Percentiles rank a stretch among this genome's conserved stretches.
Evolutionary conservation across 371 early-diverging fungal species (phyloP).

Genomic region (Mucor circinelloides): DNA sequence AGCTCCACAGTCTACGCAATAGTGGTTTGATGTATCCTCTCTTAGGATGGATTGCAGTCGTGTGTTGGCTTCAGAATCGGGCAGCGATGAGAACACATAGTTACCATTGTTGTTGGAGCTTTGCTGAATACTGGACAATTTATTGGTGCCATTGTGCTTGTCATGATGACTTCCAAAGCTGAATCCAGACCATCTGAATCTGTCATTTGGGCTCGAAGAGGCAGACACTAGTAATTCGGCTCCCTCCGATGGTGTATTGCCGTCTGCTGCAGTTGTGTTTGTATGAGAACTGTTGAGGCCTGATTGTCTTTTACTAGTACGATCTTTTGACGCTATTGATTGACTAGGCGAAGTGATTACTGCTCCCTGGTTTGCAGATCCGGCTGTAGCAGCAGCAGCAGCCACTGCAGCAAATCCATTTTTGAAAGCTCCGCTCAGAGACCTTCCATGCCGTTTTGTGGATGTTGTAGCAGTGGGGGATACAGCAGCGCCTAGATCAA

Average conservation of each 20-base stretch:
- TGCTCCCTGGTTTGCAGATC: neutral
- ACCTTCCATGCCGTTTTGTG: slow-evolving; percentile 5
- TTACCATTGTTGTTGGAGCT: neutral
- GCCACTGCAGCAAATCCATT: slow-evolving; percentile 17
- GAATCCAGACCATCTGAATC: slow-evolving; percentile 32
- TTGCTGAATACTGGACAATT: neutral
- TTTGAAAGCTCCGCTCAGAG: slow-evolving; percentile 27
- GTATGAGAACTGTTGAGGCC: neutral
- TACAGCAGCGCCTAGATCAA: neutral
- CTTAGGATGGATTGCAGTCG: slow-evolving; percentile 37
- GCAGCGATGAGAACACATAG: slow-evolving; percentile 5
- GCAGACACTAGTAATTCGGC: slow-evolving; percentile 19
- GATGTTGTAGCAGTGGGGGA: slow-evolving; percentile 6
- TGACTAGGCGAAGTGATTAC: neutral
- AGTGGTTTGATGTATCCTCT: slow-evolving; percentile 61
- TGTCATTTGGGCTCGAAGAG: slow-evolving; percentile 15
- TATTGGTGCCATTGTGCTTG: neutral
- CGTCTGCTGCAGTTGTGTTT: too few relatives aligned
- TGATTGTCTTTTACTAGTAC: slow-evolving; percentile 6
- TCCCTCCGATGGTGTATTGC: slow-evolving; percentile 12
- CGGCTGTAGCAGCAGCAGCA: neutral
- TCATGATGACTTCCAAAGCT: slow-evolving; percentile 13
- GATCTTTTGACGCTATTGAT: neutral
- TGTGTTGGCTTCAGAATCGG: slow-evolving; percentile 7
- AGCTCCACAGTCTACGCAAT: slow-evolving; percentile 88